phyloP scores from a whole-genome alignment of 2,329 filamentous ascomycete genomes.

The Microcyclosporella mali region DNA sequence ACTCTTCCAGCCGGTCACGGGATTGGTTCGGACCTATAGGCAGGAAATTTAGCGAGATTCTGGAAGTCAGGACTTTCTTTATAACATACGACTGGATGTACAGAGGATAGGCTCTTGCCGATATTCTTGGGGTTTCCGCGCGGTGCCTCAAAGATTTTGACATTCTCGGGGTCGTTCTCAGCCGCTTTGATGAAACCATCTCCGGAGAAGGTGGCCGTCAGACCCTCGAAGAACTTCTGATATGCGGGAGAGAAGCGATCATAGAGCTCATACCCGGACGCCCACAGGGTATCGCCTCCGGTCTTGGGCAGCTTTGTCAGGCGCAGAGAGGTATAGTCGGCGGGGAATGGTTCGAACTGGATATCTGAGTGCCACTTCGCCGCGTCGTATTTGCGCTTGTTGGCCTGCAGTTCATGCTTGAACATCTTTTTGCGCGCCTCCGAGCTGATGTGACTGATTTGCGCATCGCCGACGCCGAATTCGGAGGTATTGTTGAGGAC shows the following conservation, averaged over 20 bases:
- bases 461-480: constrained; percentile 47
- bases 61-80: too few species aligned
- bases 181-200: constrained; percentile 33
- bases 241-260: constrained; percentile 55
- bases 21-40: constrained; percentile 43
- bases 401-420: constrained; percentile 27
- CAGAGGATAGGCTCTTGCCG: constrained; percentile 15
- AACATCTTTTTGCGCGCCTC: constrained; percentile 47
- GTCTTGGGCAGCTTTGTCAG: constrained; percentile 51
- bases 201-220: constrained; percentile 48
- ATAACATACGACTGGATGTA: constrained; percentile 44
- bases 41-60: too few species aligned
- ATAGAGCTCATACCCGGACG: constrained; percentile 61
- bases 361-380: constrained; percentile 53
- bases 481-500: constrained; percentile 51
- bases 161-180: constrained; percentile 13
- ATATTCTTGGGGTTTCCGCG: constrained; percentile 23
- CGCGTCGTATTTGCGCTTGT: constrained; percentile 20
- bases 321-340: constrained; percentile 57
- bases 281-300: constrained; percentile 58
- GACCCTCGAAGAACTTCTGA: constrained; percentile 52
- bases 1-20: constrained; percentile 57
- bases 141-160: constrained; percentile 20
- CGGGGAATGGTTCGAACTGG: constrained; percentile 57
- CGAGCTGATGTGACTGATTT: constrained; percentile 60